A percentile compares a stretch with the other conserved stretches of the same genome.
Evolutionary conservation across 495 filamentous ascomycete species (phyloP).

Genomic region (Xylaria intraflava): DNA sequence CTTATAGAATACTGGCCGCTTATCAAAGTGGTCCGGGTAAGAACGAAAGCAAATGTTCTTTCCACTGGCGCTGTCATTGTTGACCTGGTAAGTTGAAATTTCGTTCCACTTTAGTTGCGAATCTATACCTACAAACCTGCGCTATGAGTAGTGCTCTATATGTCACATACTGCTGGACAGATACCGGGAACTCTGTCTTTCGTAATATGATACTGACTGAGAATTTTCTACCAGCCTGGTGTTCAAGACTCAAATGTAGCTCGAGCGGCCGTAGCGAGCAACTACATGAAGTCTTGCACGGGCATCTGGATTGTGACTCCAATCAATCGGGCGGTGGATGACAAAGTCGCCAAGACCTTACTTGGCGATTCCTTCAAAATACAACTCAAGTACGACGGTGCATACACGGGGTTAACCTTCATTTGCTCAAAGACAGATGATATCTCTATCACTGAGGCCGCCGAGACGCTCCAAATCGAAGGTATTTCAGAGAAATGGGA

Average conservation of each 20-base stretch:
- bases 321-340: slow-evolving; percentile 58
- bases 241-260: slow-evolving; percentile 61
- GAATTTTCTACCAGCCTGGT: slow-evolving; percentile 41
- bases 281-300: slow-evolving; percentile 54
- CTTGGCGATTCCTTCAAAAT: slow-evolving; percentile 56
- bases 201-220: background rate
- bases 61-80: slow-evolving; percentile 59
- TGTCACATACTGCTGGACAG: too few relatives aligned
- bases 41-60: slow-evolving; percentile 48
- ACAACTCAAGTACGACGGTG: slow-evolving; percentile 60
- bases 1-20: slow-evolving; percentile 59
- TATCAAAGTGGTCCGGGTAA: slow-evolving; percentile 58
- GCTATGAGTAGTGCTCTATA: too few relatives aligned
- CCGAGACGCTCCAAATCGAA: slow-evolving; percentile 32
- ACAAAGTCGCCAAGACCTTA: slow-evolving; percentile 56
- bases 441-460: slow-evolving; percentile 39
- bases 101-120: background rate
- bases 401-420: slow-evolving; percentile 51
- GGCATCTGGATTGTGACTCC: slow-evolving; percentile 58
- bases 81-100: slow-evolving; percentile 43
- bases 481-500: slow-evolving; percentile 28
- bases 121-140: too few relatives aligned
- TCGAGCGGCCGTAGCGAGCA: slow-evolving; percentile 51
- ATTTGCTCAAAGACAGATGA: slow-evolving; percentile 68
- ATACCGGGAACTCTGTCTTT: too few relatives aligned